These are phyloP conservation scores for Arthroderma sp. DNA, from an alignment of 2,329 filamentous ascomycete species.

Conservation along the genomic window DNA sequence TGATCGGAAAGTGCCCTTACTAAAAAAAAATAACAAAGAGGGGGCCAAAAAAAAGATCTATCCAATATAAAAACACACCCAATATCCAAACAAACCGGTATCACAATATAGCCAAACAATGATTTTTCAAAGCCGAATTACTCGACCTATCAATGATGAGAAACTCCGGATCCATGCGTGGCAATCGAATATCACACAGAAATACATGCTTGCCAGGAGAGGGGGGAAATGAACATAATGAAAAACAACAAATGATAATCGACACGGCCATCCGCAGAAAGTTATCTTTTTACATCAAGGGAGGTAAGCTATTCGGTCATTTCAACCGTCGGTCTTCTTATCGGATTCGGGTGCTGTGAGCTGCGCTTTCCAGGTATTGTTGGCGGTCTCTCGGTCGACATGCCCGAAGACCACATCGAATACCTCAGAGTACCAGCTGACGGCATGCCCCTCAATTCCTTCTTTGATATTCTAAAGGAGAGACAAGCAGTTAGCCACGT, in stretches of 20 bases:
- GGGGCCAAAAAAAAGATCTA: not conserved
- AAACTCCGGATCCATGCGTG: conserved; percentile 7
- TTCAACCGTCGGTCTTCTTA: conserved; percentile 1
- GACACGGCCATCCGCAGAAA: too few species aligned
- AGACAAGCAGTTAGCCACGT: conserved; percentile 8
- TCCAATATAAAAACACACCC: conserved; percentile 1
- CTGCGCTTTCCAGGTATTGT: conserved; percentile 55
- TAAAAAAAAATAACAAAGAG: not conserved
- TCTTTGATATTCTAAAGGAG: conserved; percentile 81
- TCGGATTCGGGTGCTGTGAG: conserved; percentile 43
- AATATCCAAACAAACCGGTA: not conserved
- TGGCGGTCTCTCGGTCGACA: conserved; percentile 60
- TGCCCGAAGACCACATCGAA: conserved; percentile 82
- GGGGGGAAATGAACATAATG: not conserved
- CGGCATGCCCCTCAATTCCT: conserved; percentile 80
- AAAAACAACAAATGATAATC: not conserved
- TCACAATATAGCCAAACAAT: not conserved
- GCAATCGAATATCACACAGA: conserved; percentile 1
- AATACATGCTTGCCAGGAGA: conserved; percentile 4
- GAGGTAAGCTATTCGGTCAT: not conserved
- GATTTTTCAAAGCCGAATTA: too few species aligned
- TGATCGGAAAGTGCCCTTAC: not conserved
- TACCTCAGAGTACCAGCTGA: conserved; percentile 87
- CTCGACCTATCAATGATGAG: too few species aligned
- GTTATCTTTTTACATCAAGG: not conserved